Percentiles rank a stretch among this genome's conserved stretches.
phyloP scores from a whole-genome alignment of 805 yeast species.

The Kurtzmaniella cleridarum region DNA sequence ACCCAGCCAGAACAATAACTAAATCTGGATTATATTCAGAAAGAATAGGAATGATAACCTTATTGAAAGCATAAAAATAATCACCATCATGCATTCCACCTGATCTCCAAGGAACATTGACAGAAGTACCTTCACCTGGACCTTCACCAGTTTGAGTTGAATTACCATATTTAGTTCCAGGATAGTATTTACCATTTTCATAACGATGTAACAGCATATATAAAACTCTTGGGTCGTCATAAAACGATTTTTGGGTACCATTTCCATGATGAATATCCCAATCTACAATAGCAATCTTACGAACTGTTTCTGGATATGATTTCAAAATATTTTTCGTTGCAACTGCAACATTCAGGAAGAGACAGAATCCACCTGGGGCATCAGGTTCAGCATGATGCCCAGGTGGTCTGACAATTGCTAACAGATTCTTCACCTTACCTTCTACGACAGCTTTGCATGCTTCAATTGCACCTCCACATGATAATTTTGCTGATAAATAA shows the following conservation, averaged over 20 bases:
- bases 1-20: constrained; percentile 90
- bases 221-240: constrained; percentile 82
- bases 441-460: constrained; percentile 94
- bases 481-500: constrained; percentile 74
- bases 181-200: constrained; percentile 88
- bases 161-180: constrained; percentile 86
- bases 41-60: constrained; percentile 82
- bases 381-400: constrained; percentile 99
- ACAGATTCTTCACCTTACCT: constrained; percentile 82
- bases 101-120: constrained; percentile 90
- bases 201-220: constrained; percentile 90
- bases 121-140: constrained; percentile 77
- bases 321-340: constrained; percentile 84
- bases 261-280: constrained; percentile 99
- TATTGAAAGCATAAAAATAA: constrained; percentile 84
- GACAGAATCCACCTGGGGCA: constrained; percentile 93
- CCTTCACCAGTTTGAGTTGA: constrained; percentile 81
- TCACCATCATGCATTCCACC: constrained; percentile 95
- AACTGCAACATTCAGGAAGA: constrained; percentile 94
- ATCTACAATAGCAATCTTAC: constrained; percentile 78
- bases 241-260: constrained; percentile 93
- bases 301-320: constrained; percentile 81
- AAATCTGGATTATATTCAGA: constrained; percentile 89
- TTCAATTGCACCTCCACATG: constrained; percentile 97
- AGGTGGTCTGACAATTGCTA: constrained; percentile 97